Evolutionary conservation across 2,329 filamentous ascomycete genomes (phyloP), one percentile per base, ranked within the genome.

Genomic region (Metarhizium guizhouense): DNA sequence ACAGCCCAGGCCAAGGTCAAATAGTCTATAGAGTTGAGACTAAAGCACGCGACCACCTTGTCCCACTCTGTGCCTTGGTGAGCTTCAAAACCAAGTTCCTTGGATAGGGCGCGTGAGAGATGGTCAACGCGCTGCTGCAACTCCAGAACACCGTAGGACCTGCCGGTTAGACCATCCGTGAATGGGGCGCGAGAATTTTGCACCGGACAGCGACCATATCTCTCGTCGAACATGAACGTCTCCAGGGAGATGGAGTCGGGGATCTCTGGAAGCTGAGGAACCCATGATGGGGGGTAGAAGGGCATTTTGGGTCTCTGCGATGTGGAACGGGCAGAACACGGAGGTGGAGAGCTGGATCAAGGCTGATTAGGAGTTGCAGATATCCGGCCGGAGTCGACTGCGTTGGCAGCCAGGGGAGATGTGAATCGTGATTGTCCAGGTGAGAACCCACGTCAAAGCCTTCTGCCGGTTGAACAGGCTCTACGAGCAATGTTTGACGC

Each of bases 11-110:
- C 59, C 11, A 60, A 18, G 76, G 63, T 62, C 86, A 86, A 8
- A 81, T 81, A 43, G 74, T 67, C 79, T 82, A 88, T 56, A 40
- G 87, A 86, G 64, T 93, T 94, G 58, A 89, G 68, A 25, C 83
- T 84, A 70, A 88, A 92, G 42, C 90, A 75, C 3, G 77, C 84
- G 47, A 87, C 71, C 20, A 90, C 84, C 70, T 91, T 92, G 62
- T 92, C 87, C 83, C 85, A 91, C 64, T 90, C 86, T 0, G 81
- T 80, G 6, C 85, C 87, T 53, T 81, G 67, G 61, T 89, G 86
- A 2, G 85, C 81, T n/a, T 76, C 66, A 81, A 87, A 90, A 54
- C 82, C 84, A 56, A 92, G 73, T 61, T 88, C 83, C 61, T 85
- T 81, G 20, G 70, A 20, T 77, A 83, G 53, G 80, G 77, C 45